Evolutionary conservation across 2,329 filamentous ascomycete species (phyloP).

Genomic region (Aspergillus udagawae): DNA sequence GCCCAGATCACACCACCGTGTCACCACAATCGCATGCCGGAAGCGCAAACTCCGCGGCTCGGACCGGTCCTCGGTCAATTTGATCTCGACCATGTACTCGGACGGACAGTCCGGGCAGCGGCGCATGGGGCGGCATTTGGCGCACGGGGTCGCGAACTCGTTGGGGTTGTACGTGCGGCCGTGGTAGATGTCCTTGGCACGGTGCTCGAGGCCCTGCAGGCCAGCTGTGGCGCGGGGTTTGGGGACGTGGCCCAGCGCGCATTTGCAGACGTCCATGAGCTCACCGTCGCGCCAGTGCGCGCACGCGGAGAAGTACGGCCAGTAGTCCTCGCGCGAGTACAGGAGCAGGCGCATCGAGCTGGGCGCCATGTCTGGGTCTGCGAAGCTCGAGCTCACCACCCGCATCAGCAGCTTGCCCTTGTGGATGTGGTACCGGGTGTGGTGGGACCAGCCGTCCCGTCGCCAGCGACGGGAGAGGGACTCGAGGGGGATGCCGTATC

Average conservation of each 20-base stretch:
- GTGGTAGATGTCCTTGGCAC: constrained; percentile 32
- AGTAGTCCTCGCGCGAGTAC: constrained; percentile 58
- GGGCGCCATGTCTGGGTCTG: constrained; percentile 48
- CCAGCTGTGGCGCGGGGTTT: constrained; percentile 37
- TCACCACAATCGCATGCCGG: constrained; percentile 58
- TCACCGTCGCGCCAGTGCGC: constrained; percentile 61
- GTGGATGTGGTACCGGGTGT: constrained; percentile 52
- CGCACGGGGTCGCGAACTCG: constrained; percentile 49
- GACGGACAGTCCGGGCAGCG: constrained; percentile 60
- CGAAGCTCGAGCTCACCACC: constrained; percentile 53
- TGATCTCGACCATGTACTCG: constrained; percentile 60
- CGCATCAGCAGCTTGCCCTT: constrained; percentile 55
- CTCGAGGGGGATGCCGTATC: constrained; percentile 47
- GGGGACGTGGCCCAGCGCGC: constrained; percentile 56
- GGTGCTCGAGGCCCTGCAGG: constrained; percentile 41
- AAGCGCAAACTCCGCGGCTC: constrained; percentile 44
- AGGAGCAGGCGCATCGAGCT: constrained; percentile 53
- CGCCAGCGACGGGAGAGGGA: constrained; percentile 53
- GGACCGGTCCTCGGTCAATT: constrained; percentile 53
- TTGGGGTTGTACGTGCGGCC: constrained; percentile 31
- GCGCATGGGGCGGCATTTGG: constrained; percentile 55
- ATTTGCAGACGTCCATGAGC: constrained; percentile 59
- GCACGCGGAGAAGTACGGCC: constrained; percentile 60
- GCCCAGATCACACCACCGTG: constrained; percentile 60
- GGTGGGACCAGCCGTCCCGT: constrained; percentile 53